These are phyloP conservation scores for Forsythia viridissima DNA, from an alignment of 257 asterid species.

Conservation along the genomic window DNA sequence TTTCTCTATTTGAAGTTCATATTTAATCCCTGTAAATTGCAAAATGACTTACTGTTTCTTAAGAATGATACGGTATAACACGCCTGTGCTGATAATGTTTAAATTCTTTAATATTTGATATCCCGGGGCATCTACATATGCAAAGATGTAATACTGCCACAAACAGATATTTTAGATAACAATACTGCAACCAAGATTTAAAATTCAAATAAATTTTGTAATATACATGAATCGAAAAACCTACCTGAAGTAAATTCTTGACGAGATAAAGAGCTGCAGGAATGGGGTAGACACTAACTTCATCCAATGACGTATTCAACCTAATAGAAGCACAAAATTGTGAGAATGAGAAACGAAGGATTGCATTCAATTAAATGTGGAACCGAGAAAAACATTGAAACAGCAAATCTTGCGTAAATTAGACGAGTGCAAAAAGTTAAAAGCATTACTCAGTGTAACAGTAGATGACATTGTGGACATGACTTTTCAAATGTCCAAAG, in stretches of 20 bases:
- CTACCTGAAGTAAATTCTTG: conserved; percentile 95
- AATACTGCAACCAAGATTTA: conserved; percentile 11
- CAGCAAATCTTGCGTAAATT: conserved; percentile 8
- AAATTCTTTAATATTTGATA: conserved; percentile 95
- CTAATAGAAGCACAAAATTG: conserved; percentile 34
- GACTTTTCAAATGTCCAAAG: conserved; percentile 16
- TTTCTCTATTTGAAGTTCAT: conserved; percentile 16
- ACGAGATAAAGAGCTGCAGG: conserved; percentile 95
- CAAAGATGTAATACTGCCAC: conserved; percentile 94
- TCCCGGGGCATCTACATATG: conserved; percentile 99
- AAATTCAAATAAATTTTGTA: conserved; percentile 3
- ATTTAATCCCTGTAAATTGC: conserved; percentile 18
- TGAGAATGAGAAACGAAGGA: conserved; percentile 21
- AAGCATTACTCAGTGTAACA: conserved; percentile 13
- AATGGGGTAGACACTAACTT: conserved; percentile 92
- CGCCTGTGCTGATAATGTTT: conserved; percentile 96
- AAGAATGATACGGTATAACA: conserved; percentile 84
- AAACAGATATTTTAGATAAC: conserved; percentile 29
- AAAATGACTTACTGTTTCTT: conserved; percentile 73
- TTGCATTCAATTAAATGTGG: conserved; percentile 7
- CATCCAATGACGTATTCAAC: conserved; percentile 89
- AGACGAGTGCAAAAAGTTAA: conserved; percentile 4
- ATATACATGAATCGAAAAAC: conserved; percentile 26
- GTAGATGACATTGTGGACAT: conserved; percentile 6
- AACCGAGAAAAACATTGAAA: neutral